These are phyloP conservation scores for Kurtzmaniella quercitrusa DNA, from an alignment of 1,139 yeast species.

Conservation along the genomic window DNA sequence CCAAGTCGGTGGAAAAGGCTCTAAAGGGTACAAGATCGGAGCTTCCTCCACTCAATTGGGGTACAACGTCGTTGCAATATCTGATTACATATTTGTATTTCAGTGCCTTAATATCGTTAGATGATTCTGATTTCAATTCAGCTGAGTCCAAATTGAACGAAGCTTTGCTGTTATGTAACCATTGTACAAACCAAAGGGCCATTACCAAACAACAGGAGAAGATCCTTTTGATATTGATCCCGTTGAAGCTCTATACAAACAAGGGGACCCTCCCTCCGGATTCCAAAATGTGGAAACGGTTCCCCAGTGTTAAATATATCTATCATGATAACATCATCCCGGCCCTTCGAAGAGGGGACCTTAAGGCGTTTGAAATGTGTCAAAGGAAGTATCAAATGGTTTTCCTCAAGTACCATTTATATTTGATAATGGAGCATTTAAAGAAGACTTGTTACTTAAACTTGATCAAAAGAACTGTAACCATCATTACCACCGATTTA, in stretches of 20 bases:
- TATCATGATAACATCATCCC: slow-evolving; percentile 47
- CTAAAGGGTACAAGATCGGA: slow-evolving; percentile 48
- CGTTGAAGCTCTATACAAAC: slow-evolving; percentile 45
- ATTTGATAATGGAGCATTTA: slow-evolving; percentile 55
- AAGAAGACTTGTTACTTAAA: slow-evolving; percentile 49
- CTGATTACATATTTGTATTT: slow-evolving; percentile 62
- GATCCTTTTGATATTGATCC: slow-evolving; percentile 50
- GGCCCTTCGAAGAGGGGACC: slow-evolving; percentile 53
- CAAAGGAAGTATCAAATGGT: slow-evolving; percentile 37
- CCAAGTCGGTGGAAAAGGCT: slow-evolving; percentile 75
- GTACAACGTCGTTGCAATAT: slow-evolving; percentile 47
- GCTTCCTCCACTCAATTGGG: slow-evolving; percentile 49
- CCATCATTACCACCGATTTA: slow-evolving; percentile 20
- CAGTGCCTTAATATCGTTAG: slow-evolving; percentile 58
- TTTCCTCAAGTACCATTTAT: slow-evolving; percentile 58
- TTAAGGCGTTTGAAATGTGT: slow-evolving; percentile 30
- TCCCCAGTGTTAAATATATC: slow-evolving; percentile 38
- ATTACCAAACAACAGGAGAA: slow-evolving; percentile 28
- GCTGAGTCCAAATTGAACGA: slow-evolving; percentile 47
- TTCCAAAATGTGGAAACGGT: slow-evolving; percentile 34
- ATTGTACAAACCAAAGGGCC: slow-evolving; percentile 17
- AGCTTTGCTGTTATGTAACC: slow-evolving; percentile 40
- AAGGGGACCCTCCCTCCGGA: slow-evolving; percentile 34
- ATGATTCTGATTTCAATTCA: slow-evolving; percentile 53
- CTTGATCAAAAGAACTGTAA: slow-evolving; percentile 47